Evolutionary conservation across 2,329 filamentous ascomycete species (phyloP).

Genomic region (Leptographium wingfieldii): DNA sequence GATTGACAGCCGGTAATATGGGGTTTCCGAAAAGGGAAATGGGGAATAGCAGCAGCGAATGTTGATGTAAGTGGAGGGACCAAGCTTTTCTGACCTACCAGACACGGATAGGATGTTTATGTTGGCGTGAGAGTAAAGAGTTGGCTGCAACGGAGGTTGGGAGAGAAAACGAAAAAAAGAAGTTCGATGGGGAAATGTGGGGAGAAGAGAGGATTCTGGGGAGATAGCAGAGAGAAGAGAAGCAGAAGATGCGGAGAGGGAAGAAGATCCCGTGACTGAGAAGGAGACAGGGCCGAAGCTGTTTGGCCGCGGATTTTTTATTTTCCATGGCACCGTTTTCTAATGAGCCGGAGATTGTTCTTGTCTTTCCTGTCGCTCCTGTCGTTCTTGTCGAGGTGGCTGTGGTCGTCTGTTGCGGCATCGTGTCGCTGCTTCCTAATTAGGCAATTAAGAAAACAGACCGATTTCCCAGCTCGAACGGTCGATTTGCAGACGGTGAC

Average conservation of each 20-base stretch:
- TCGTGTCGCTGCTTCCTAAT: slow-evolving; percentile 2
- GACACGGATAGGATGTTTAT: background rate
- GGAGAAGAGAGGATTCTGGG: background rate
- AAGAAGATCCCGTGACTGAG: background rate
- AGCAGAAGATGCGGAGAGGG: background rate
- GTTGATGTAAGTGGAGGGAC: background rate
- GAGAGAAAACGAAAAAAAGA: background rate
- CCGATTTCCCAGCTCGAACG: background rate
- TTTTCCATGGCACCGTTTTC: background rate
- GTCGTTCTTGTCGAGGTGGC: background rate
- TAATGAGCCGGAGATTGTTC: background rate
- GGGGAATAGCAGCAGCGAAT: background rate
- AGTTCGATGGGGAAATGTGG: background rate
- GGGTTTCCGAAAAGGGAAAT: background rate
- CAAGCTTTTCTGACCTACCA: background rate
- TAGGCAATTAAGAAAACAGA: background rate
- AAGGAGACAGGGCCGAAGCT: background rate
- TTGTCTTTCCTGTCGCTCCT: background rate
- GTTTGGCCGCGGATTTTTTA: background rate
- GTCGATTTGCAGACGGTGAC: background rate
- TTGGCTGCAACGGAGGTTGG: background rate
- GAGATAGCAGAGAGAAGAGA: background rate
- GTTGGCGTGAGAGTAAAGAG: background rate
- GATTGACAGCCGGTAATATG: no score
- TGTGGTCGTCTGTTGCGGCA: background rate